Evolutionary conservation across 139 green algal species (phyloP).

Genomic region (Pleodorina starrii): DNA sequence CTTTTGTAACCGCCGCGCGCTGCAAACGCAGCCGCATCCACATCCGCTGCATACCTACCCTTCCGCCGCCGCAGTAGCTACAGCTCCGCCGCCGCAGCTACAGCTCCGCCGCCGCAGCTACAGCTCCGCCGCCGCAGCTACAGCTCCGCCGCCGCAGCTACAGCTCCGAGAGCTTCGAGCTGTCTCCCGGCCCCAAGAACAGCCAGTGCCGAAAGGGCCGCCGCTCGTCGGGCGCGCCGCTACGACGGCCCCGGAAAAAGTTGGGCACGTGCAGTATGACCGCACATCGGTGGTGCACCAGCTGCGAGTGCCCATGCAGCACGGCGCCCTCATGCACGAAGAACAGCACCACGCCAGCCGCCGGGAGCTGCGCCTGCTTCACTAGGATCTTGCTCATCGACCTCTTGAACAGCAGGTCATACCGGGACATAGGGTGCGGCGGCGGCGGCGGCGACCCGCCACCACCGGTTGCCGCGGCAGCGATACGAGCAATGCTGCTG

Average conservation of each 20-base stretch:
- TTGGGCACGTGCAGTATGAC: conserved; percentile 19
- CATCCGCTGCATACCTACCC: no score
- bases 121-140: no score
- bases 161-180: neutral
- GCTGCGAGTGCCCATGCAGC: neutral
- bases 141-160: no score
- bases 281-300: neutral
- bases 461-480: no score
- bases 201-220: conserved; percentile 18
- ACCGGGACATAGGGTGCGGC: neutral
- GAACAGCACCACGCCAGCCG: conserved; percentile 2
- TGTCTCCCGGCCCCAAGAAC: neutral
- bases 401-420: neutral
- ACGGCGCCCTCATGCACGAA: conserved; percentile 14
- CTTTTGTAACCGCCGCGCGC: no score
- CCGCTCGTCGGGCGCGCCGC: neutral
- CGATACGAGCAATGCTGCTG: no score
- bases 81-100: no score
- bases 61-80: no score
- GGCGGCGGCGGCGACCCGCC: neutral
- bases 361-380: neutral
- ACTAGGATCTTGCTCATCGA: neutral
- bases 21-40: no score
- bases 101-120: no score
- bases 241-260: neutral